These are phyloP conservation scores for Gossypium trilobum DNA, from an alignment of 441 rosid species.

Conservation along the genomic window DNA sequence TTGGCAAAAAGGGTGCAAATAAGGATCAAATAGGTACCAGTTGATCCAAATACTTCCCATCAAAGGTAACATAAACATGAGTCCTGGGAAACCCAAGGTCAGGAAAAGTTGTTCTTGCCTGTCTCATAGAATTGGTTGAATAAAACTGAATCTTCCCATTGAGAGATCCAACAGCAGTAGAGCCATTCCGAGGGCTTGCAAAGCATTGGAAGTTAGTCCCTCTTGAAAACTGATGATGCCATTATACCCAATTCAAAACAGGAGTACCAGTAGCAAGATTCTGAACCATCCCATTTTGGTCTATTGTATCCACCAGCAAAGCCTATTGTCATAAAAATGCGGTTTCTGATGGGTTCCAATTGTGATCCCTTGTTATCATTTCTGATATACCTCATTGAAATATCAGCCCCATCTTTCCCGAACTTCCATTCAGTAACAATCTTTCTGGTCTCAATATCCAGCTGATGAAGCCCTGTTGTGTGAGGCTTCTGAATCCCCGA, in stretches of 20 bases:
- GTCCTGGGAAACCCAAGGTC: conserved; percentile 69
- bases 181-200: conserved; percentile 87
- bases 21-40: conserved; percentile 50
- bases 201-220: conserved; percentile 93
- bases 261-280: conserved; percentile 61
- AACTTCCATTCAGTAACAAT: conserved; percentile 82
- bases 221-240: conserved; percentile 93
- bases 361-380: conserved; percentile 90
- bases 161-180: conserved; percentile 44
- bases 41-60: conserved; percentile 87
- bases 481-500: conserved; percentile 44
- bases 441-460: conserved; percentile 88
- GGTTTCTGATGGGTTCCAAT: conserved; percentile 87
- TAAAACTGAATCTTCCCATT: conserved; percentile 88
- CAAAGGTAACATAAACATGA: conserved; percentile 42
- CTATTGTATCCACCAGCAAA: conserved; percentile 96
- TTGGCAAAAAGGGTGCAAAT: conserved; percentile 71
- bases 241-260: conserved; percentile 79
- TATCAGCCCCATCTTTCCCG: conserved; percentile 86
- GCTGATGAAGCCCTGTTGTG: conserved; percentile 73
- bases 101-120: conserved; percentile 90
- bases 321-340: conserved; percentile 91
- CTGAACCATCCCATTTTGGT: conserved; percentile 81
- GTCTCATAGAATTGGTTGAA: conserved; percentile 74
- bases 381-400: conserved; percentile 78